Conservation (phyloP, 2,329 filamentous ascomycete genomes). For the Arthrobotrys sinensis region DNA sequence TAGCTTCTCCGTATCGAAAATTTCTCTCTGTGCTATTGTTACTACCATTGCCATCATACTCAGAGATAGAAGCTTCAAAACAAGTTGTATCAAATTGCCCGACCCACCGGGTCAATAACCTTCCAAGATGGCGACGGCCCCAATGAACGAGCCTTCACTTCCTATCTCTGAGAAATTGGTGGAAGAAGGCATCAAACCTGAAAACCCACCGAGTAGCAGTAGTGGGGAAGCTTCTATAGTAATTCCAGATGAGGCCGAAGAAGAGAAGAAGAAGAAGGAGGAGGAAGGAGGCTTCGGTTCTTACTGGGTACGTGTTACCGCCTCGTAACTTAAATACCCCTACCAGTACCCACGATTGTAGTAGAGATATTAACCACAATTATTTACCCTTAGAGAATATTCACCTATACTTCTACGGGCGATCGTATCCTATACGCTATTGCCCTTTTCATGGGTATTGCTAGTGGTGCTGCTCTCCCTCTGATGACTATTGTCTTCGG, state of each 20-base stretch:
- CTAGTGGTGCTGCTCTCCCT: constrained; percentile 47
- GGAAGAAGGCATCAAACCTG: constrained; percentile 4
- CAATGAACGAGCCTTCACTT: background rate
- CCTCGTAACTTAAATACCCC: background rate
- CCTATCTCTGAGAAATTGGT: constrained; percentile 16
- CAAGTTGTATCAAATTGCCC: background rate
- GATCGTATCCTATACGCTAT: constrained; percentile 47
- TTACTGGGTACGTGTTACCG: constrained; percentile 33
- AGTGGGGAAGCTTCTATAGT: constrained; percentile 36
- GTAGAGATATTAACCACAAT: constrained; percentile 2
- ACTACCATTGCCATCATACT: background rate
- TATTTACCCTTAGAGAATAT: constrained; percentile 33
- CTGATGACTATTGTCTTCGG: constrained; percentile 61
- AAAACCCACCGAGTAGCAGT: background rate
- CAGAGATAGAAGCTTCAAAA: background rate
- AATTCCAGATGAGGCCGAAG: constrained; percentile 46
- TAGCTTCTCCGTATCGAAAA: no score
- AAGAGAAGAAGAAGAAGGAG: constrained; percentile 43
- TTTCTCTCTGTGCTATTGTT: background rate
- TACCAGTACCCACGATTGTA: background rate
- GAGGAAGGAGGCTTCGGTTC: constrained; percentile 44
- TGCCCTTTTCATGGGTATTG: constrained; percentile 40
- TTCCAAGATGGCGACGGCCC: constrained; percentile 33
- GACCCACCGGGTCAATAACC: constrained; percentile 18
- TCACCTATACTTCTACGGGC: constrained; percentile 25